Conservation (phyloP, 1,284 basidiomycete genomes). For the Inonotus hispidus region DNA sequence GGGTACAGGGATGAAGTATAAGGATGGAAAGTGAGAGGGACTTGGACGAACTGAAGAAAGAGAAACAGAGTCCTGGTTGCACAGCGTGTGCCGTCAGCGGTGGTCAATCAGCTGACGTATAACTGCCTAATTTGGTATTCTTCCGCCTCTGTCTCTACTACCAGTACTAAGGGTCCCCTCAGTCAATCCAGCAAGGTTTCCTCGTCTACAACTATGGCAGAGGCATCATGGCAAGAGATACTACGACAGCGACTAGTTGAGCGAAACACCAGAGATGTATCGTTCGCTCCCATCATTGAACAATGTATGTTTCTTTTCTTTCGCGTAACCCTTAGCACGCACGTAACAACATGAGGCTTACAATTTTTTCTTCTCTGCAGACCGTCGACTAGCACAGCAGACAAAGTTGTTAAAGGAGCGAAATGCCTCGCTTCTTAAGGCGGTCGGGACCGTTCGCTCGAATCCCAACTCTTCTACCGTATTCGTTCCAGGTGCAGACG, state of each 20-base stretch:
- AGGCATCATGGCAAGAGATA: slow-evolving; percentile 76
- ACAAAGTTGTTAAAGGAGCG: slow-evolving; percentile 85
- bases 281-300: slow-evolving; percentile 80
- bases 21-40: slow-evolving; percentile 18
- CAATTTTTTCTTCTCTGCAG: slow-evolving; percentile 38
- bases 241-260: slow-evolving; percentile 73
- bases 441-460: slow-evolving; percentile 64
- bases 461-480: slow-evolving; percentile 61
- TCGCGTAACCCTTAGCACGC: slow-evolving; percentile 1
- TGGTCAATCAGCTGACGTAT: slow-evolving; percentile 13
- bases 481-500: slow-evolving; percentile 59
- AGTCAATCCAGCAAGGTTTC: background rate
- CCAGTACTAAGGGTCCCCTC: background rate
- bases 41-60: slow-evolving; percentile 13
- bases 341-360: slow-evolving; percentile 17
- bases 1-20: background rate
- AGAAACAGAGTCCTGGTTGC: background rate
- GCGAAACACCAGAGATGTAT: slow-evolving; percentile 67
- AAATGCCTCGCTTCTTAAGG: slow-evolving; percentile 78
- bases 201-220: slow-evolving; percentile 49
- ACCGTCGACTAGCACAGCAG: slow-evolving; percentile 84
- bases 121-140: background rate
- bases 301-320: slow-evolving; percentile 57
- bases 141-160: background rate
- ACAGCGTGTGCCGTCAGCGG: background rate